Base-by-base conservation (phyloP, 2,329 filamentous ascomycete species). In the Trichoderma sp. region DNA sequence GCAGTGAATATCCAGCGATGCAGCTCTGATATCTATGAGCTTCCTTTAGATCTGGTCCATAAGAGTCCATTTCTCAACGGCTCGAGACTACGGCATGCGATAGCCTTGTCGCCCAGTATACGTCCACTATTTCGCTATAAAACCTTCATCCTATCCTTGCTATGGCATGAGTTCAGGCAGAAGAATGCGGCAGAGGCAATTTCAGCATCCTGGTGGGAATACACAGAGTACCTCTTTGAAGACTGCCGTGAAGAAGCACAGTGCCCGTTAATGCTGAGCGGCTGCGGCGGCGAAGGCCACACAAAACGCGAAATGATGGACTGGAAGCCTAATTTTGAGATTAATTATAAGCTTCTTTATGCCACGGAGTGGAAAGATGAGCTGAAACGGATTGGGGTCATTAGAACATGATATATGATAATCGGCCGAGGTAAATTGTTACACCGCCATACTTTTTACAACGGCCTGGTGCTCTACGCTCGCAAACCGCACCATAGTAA, bases 271-370 rank as follows among this genome's bases (percentile, higher is more conserved):
- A n/a, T 4, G 19, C 13, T 65, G 11, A 35, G 14, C 55, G 62
- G 62, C 52, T 65, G 62, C 5, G 62, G 62, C 14, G 52, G 8
- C 10, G 31, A 65, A n/a, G 62, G 62, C 33, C 62, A 65, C 37
- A 65, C 62, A 31, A 65, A 31, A 27, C 13, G 35, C 55, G 62
- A 65, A 35, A 40, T 65, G 52, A 16, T 56, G 35, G 33, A 43
- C 40, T 65, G 62, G 62, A 29, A 19, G 7, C 52, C 49, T 4
- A 24, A 11, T 27, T 65, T 65, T 24, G 62, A 65, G 24, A 37
- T 56, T 29, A 65, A 65, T n/a, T 56, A 65, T n/a, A 65, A 65
- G 3, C 19, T 65, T 8, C 52, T 65, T 43, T 55, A 35, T 47
- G 52, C 62, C 11, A 31, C 19, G 2, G 62, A 56, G 27, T 65